phyloP scores from a whole-genome alignment of 768 basidiomycete species.

The Russula earlei region DNA sequence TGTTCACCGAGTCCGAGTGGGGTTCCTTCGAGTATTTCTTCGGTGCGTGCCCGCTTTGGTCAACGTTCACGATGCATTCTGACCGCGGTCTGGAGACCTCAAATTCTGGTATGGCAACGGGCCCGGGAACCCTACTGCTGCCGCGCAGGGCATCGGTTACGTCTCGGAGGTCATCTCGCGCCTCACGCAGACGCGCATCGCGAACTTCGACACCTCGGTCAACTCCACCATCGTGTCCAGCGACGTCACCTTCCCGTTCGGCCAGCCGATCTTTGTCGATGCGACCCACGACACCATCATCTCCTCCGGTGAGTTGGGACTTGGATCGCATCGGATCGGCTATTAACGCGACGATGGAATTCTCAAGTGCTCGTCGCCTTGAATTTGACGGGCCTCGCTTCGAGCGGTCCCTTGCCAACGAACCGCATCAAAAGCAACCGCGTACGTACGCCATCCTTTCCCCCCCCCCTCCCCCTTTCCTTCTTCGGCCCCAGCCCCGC shows the following conservation, averaged over 20 bases:
- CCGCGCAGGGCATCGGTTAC: constrained; percentile 33
- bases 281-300: constrained; percentile 39
- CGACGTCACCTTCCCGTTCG: constrained; percentile 29
- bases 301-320: constrained; percentile 26
- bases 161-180: constrained; percentile 38
- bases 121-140: constrained; percentile 35
- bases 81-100: constrained; percentile 17
- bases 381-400: constrained; percentile 33
- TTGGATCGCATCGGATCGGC: too few species aligned
- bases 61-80: neutral
- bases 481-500: too few species aligned
- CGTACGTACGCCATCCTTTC: constrained; percentile 21
- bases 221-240: constrained; percentile 39
- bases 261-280: constrained; percentile 37
- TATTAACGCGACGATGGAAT: neutral
- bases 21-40: constrained; percentile 37
- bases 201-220: constrained; percentile 34
- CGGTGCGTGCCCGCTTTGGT: constrained; percentile 19
- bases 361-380: constrained; percentile 34
- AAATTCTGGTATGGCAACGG: constrained; percentile 31
- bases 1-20: constrained; percentile 48
- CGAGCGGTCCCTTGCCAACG: constrained; percentile 32
- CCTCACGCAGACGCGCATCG: constrained; percentile 31
- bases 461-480: neutral
- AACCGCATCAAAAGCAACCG: constrained; percentile 30